Evolutionary conservation across 2,329 filamentous ascomycete species (phyloP).

Genomic region (Fusarium keratoplasticum): DNA sequence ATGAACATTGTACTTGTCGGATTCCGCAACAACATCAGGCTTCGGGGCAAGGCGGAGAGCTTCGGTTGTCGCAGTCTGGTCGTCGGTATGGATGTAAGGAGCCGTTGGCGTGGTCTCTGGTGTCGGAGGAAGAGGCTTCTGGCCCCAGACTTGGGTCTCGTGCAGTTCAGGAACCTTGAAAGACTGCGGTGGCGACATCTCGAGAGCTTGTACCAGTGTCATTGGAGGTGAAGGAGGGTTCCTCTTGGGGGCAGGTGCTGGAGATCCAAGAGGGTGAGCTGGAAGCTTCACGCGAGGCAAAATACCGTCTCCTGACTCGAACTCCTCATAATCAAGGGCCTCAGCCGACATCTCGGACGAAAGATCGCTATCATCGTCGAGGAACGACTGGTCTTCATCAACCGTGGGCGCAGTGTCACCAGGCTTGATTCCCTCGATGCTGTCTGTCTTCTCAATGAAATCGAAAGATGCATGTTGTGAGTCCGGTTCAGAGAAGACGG

Average conservation of each 20-base stretch:
- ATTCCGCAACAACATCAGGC: conserved; percentile 44
- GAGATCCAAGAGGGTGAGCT: conserved; percentile 49
- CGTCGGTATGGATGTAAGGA: conserved; percentile 48
- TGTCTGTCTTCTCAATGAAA: conserved; percentile 65
- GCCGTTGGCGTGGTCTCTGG: conserved; percentile 62
- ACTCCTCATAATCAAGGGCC: conserved; percentile 57
- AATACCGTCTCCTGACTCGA: conserved; percentile 44
- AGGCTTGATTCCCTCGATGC: conserved; percentile 58
- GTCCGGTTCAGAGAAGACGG: conserved; percentile 39
- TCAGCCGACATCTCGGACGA: conserved; percentile 72
- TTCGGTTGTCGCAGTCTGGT: conserved; percentile 50
- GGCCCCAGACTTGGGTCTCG: conserved; percentile 40
- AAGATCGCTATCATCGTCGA: conserved; percentile 67
- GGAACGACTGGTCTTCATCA: conserved; percentile 56
- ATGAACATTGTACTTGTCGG: conserved; percentile 65
- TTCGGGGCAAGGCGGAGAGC: conserved; percentile 51
- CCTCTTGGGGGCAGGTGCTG: conserved; percentile 46
- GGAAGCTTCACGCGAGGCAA: conserved; percentile 45
- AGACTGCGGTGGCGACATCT: conserved; percentile 41
- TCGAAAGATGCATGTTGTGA: conserved; percentile 62
- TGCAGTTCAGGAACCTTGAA: conserved; percentile 41
- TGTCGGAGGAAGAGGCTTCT: conserved; percentile 51
- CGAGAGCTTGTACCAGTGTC: conserved; percentile 43
- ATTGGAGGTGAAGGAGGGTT: conserved; percentile 46
- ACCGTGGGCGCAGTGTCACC: conserved; percentile 48